phyloP scores from a whole-genome alignment of 306 rosid genomes.

The Rosa chinensis region DNA sequence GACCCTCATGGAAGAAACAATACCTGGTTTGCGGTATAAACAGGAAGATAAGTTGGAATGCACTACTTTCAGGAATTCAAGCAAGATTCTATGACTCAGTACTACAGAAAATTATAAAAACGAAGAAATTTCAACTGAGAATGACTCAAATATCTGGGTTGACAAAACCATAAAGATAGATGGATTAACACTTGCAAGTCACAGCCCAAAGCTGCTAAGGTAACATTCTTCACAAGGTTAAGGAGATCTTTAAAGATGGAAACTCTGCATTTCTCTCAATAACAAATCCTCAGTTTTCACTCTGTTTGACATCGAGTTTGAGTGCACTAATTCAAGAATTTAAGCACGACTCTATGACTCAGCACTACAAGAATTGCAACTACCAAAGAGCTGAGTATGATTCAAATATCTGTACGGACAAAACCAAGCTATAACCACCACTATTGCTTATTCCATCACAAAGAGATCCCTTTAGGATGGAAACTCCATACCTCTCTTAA shows the following conservation, averaged over 20 bases:
- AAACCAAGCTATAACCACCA: neutral
- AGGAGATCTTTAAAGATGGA: neutral
- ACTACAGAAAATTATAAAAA: neutral
- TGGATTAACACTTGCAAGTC: conserved; percentile 5
- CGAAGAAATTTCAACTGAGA: neutral
- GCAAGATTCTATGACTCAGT: neutral
- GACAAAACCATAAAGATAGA: neutral
- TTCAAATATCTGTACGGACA: neutral
- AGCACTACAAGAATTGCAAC: neutral
- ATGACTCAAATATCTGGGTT: neutral
- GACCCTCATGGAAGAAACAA: conserved; percentile 30
- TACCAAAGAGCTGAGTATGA: neutral
- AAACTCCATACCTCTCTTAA: neutral
- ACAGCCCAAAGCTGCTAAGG: conserved; percentile 6
- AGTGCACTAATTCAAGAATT: conserved; percentile 30
- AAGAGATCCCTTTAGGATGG: neutral
- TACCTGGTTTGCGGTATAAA: conserved; percentile 38
- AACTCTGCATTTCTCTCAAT: neutral
- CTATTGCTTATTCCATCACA: neutral
- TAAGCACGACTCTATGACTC: conserved; percentile 3
- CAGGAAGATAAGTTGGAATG: conserved; percentile 32
- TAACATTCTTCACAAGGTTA: neutral
- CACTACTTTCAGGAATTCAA: conserved; percentile 29
- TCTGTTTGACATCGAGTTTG: neutral
- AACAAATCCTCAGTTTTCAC: neutral